phyloP scores from a whole-genome alignment of 176 grass and related monocot species.

The Triticum dicoccoides region DNA sequence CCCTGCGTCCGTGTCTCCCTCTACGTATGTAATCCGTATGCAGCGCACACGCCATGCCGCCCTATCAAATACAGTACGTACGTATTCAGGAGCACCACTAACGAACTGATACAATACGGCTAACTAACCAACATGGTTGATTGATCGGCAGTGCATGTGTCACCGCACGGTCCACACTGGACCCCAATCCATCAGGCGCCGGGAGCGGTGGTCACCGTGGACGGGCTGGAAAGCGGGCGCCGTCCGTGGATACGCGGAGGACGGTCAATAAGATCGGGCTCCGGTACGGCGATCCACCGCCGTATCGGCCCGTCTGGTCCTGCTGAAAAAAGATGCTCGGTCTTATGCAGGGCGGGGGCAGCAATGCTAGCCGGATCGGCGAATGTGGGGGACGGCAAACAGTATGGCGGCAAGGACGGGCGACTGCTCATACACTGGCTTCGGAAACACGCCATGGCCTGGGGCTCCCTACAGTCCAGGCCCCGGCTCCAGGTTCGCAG shows the following conservation, averaged over 20 bases:
- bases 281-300: neutral
- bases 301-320: conserved; percentile 7
- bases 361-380: neutral
- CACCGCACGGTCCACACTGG: neutral
- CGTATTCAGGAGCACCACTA: neutral
- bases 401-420: neutral
- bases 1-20: too few relatives aligned
- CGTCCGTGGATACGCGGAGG: neutral
- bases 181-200: neutral
- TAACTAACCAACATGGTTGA: neutral
- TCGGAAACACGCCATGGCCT: conserved; percentile 10
- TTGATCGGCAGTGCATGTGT: neutral
- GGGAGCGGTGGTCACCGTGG: neutral
- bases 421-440: neutral
- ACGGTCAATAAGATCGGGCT: neutral
- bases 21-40: too few relatives aligned
- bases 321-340: neutral
- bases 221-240: conserved; percentile 31
- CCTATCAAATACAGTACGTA: too few relatives aligned
- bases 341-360: neutral
- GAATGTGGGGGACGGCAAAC: neutral
- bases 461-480: neutral
- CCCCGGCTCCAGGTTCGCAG: neutral
- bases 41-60: too few relatives aligned
- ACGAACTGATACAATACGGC: neutral